Percentiles rank a stretch among this genome's conserved stretches.
phyloP scores from a whole-genome alignment of 108 stramenopile genomes.

The Chaetoceros tenuissimus region DNA sequence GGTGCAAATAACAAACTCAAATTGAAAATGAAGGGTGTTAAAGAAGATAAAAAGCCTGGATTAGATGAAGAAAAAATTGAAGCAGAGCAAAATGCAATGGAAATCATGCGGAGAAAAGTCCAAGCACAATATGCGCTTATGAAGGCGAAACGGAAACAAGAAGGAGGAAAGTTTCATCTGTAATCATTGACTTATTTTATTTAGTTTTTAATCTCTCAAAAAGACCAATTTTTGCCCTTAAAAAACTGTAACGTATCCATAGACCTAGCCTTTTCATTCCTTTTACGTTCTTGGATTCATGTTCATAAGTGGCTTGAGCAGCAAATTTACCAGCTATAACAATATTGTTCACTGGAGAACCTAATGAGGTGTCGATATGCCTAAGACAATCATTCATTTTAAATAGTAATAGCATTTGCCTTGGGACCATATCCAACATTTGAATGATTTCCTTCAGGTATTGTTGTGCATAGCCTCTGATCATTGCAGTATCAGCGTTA shows the following conservation, averaged over 20 bases:
- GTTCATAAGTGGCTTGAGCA: constrained; percentile 45
- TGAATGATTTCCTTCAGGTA: constrained; percentile 78
- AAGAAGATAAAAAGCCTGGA: constrained; percentile 2
- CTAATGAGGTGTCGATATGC: constrained; percentile 84
- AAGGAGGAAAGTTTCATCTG: constrained; percentile 39
- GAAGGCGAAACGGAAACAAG: constrained; percentile 23
- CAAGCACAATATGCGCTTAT: constrained; percentile 54
- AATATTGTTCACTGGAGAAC: constrained; percentile 70
- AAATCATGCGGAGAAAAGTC: constrained; percentile 43
- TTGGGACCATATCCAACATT: constrained; percentile 70
- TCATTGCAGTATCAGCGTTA: constrained; percentile 75
- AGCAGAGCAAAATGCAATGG: constrained; percentile 46
- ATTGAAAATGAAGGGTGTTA: background rate
- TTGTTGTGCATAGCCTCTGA: constrained; percentile 85
- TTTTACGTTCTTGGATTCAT: constrained; percentile 13
- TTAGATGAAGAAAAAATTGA: constrained; percentile 25
- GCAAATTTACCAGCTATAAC: constrained; percentile 71
- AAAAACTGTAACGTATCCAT: too few relatives aligned
- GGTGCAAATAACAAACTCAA: constrained; percentile 25
- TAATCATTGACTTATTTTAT: too few relatives aligned
- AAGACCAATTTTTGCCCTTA: too few relatives aligned
- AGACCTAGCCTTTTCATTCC: too few relatives aligned
- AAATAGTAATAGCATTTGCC: constrained; percentile 86
- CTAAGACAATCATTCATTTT: constrained; percentile 94
- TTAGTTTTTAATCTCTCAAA: too few relatives aligned